Evolutionary conservation across 352 stramenopile species (phyloP).

Genomic region (Pythium rhizo-oryzae): DNA sequence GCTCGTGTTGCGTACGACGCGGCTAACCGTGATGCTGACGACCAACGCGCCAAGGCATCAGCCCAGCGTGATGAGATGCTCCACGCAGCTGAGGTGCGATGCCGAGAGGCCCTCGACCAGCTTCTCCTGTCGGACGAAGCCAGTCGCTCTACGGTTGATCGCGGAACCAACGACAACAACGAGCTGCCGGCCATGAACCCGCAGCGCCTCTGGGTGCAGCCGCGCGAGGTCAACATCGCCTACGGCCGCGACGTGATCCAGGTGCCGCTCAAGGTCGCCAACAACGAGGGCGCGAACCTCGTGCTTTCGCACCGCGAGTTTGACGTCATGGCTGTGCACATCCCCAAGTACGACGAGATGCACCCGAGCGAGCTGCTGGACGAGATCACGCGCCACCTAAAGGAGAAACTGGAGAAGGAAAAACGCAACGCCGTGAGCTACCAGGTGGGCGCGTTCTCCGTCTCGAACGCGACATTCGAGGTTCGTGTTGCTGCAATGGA

Average conservation of each 20-base stretch:
- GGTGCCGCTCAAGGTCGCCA: constrained; percentile 58
- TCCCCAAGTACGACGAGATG: constrained; percentile 71
- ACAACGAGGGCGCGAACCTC: constrained; percentile 65
- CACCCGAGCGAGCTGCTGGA: constrained; percentile 52
- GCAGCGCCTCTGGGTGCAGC: constrained; percentile 25
- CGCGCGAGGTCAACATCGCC: constrained; percentile 42
- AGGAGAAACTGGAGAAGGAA: constrained; percentile 44
- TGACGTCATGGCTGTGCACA: constrained; percentile 72
- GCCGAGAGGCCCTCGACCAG: too few relatives aligned
- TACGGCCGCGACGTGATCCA: constrained; percentile 79
- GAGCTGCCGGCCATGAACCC: constrained; percentile 20
- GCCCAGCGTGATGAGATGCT: too few relatives aligned
- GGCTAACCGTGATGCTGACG: too few relatives aligned
- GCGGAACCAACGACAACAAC: background rate
- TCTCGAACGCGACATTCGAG: constrained; percentile 53
- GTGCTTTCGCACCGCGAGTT: constrained; percentile 81
- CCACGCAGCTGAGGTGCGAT: too few relatives aligned
- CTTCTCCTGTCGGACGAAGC: too few relatives aligned
- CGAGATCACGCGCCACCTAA: constrained; percentile 57
- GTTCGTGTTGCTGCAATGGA: too few relatives aligned
- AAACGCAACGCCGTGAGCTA: constrained; percentile 33
- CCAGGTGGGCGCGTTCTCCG: constrained; percentile 27
- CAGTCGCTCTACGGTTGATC: too few relatives aligned
- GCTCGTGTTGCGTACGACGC: too few relatives aligned
- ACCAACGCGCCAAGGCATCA: too few relatives aligned